A percentile compares a stretch with the other conserved stretches of the same genome.
Conservation (phyloP, 1,284 basidiomycete genomes). For the Exobasidium cylindrosporum region DNA sequence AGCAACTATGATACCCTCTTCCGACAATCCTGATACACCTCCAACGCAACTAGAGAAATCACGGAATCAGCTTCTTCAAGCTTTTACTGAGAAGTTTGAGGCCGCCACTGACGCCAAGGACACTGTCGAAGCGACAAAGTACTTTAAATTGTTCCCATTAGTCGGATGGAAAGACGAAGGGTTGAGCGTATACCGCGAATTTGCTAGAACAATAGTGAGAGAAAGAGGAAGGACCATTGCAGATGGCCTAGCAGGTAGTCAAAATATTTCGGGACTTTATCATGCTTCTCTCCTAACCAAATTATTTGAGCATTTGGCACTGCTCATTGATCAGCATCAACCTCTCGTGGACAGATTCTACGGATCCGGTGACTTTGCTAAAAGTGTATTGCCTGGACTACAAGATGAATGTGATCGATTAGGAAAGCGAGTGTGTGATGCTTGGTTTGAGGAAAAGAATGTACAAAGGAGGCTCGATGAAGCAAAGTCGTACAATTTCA, state of each 20-base stretch:
- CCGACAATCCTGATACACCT: conserved; percentile 80
- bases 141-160: conserved; percentile 93
- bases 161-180: conserved; percentile 81
- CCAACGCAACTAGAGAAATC: conserved; percentile 74
- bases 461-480: conserved; percentile 19
- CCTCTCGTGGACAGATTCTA: conserved; percentile 98
- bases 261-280: conserved; percentile 6
- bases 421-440: conserved; percentile 70
- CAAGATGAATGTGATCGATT: conserved; percentile 83
- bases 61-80: conserved; percentile 70
- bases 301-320: conserved; percentile 89
- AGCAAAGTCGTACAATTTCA: conserved; percentile 17
- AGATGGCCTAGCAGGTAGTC: conserved; percentile 26
- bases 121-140: conserved; percentile 76
- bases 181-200: conserved; percentile 85
- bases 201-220: conserved; percentile 81
- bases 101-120: conserved; percentile 66
- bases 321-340: conserved; percentile 95
- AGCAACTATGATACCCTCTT: conserved; percentile 80
- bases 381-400: conserved; percentile 67
- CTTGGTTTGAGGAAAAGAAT: conserved; percentile 72
- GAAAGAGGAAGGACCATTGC: conserved; percentile 32
- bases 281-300: conserved; percentile 62
- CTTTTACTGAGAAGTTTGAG: conserved; percentile 76
- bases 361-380: conserved; percentile 56